These are phyloP conservation scores for Dioscorea dumetorum DNA, from an alignment of 106 monocot species.

Conservation along the genomic window DNA sequence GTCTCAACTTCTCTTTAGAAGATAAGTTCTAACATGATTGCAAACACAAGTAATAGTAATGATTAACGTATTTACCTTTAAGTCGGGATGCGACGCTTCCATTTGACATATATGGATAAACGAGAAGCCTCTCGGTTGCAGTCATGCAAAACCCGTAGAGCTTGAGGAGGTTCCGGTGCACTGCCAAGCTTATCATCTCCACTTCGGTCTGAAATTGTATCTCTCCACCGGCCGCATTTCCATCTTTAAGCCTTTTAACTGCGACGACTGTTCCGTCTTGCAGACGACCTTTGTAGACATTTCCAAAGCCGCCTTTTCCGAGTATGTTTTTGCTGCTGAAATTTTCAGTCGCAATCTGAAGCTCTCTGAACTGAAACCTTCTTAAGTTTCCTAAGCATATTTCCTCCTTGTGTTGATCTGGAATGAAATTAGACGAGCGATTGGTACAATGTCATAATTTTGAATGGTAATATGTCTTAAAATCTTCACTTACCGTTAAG, in stretches of 20 bases:
- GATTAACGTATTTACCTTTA: conserved; percentile 25
- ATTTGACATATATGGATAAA: conserved; percentile 66
- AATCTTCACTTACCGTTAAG: conserved; percentile 31
- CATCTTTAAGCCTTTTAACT: conserved; percentile 59
- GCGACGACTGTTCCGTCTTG: conserved; percentile 53
- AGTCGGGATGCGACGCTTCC: conserved; percentile 64
- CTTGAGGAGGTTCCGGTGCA: conserved; percentile 55
- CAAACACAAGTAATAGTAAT: not conserved
- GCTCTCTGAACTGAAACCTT: conserved; percentile 49
- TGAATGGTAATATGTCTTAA: too few relatives aligned
- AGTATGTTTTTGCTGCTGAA: conserved; percentile 52
- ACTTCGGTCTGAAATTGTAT: conserved; percentile 30
- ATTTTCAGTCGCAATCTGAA: conserved; percentile 51
- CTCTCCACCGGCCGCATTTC: conserved; percentile 41
- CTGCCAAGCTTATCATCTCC: conserved; percentile 47
- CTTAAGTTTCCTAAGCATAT: conserved; percentile 45
- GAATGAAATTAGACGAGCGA: not conserved
- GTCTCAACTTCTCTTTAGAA: too few relatives aligned
- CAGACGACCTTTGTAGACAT: conserved; percentile 55
- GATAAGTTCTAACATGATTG: too few relatives aligned
- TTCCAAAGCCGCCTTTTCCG: conserved; percentile 68
- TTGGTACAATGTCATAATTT: not conserved
- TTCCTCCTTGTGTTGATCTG: conserved; percentile 42
- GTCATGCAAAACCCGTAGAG: conserved; percentile 57
- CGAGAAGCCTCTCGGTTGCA: conserved; percentile 43